These are phyloP conservation scores for Lachnellula subtilissima DNA, from an alignment of 2,329 filamentous ascomycete species.

Conservation along the genomic window DNA sequence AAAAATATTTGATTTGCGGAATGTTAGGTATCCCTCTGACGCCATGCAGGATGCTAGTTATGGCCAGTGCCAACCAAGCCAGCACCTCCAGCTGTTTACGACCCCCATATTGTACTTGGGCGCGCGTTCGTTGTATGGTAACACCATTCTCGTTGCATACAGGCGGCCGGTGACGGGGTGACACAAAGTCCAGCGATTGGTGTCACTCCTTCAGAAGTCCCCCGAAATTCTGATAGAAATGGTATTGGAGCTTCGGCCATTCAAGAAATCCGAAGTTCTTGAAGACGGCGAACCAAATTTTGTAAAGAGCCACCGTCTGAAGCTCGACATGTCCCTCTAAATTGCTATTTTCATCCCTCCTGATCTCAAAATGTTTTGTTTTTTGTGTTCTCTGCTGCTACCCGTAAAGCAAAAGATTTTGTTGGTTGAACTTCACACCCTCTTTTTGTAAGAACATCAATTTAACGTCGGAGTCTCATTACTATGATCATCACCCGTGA, in stretches of 20 bases:
- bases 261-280: background rate
- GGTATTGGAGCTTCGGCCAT: no score
- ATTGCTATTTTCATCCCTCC: background rate
- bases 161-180: background rate
- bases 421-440: slow-evolving; percentile 5
- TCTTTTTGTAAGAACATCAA: background rate
- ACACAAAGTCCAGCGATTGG: background rate
- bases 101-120: background rate
- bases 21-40: background rate
- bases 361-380: background rate
- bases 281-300: background rate
- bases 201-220: background rate
- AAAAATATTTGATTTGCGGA: no score
- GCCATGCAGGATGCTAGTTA: background rate
- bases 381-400: background rate
- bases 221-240: no score
- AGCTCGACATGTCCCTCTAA: background rate
- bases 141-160: background rate
- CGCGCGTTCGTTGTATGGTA: background rate
- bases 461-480: background rate
- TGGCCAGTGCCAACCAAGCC: background rate
- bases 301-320: background rate
- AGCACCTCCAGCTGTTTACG: background rate
- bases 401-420: background rate
- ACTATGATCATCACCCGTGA: slow-evolving; percentile 22